Evolutionary conservation across 1,139 yeast genomes (phyloP).

Genomic region (Pichia sp.): DNA sequence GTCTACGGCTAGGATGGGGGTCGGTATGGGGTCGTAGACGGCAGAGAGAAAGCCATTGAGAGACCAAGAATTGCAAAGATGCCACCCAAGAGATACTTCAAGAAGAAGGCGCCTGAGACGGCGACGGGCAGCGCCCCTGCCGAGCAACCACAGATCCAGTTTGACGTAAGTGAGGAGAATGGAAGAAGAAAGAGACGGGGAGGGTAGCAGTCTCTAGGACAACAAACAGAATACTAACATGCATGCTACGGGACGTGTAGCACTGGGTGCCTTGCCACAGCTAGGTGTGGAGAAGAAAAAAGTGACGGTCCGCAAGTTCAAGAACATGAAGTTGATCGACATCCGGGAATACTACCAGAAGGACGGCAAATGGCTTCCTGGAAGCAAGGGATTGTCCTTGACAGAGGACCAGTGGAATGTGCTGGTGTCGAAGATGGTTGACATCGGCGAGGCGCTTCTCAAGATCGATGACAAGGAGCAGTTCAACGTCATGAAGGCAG

Average conservation of each 20-base stretch:
- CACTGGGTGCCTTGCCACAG: constrained; percentile 27
- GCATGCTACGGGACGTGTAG: too few species aligned
- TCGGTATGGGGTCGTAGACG: too few species aligned
- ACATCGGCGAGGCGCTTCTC: constrained; percentile 58
- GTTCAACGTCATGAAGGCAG: constrained; percentile 13
- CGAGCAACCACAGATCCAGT: constrained; percentile 18
- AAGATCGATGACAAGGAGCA: constrained; percentile 37
- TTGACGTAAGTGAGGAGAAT: constrained; percentile 15
- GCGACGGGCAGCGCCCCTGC: not conserved
- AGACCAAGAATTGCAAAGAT: not conserved
- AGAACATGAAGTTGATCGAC: constrained; percentile 63
- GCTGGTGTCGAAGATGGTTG: constrained; percentile 48
- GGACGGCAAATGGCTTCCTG: constrained; percentile 63
- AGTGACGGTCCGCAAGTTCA: constrained; percentile 68
- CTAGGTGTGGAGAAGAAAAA: constrained; percentile 61
- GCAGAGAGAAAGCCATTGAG: constrained; percentile 15
- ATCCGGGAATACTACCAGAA: constrained; percentile 77
- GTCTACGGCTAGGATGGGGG: too few species aligned
- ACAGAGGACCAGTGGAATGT: constrained; percentile 66
- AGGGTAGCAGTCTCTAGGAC: too few species aligned
- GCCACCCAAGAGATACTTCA: constrained; percentile 17
- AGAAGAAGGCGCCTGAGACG: constrained; percentile 7
- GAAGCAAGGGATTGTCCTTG: constrained; percentile 79
- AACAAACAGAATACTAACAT: constrained; percentile 7
- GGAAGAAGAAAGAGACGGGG: not conserved